Base-by-base conservation (phyloP, 2,329 filamentous ascomycete species). In the Raffaelea arxii region DNA sequence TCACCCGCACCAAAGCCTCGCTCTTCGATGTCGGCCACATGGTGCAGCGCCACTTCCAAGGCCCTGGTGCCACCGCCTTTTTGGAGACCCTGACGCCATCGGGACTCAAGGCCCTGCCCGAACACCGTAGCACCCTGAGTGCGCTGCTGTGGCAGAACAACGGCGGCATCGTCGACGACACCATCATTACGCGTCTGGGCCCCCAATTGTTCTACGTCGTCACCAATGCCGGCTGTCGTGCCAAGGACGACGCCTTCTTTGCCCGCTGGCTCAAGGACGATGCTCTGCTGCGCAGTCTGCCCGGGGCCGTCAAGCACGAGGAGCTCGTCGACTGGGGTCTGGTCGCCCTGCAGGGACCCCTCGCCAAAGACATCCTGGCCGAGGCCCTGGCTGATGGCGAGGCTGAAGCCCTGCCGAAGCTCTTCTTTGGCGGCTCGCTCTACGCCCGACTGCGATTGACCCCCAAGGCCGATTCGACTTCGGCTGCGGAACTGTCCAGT, bases 11-110 rank as follows among this genome's bases (percentile, higher is more conserved):
- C 56, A 85, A 90, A 65, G 85, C 87, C 48, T 95, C 89, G 53
- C 70, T 98, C 53, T 98, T 98, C 61, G 92, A 98, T 65, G 92
- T 97, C 46, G 84, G 84, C 62, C 92, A 97, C 69, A 97, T 97
- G 91, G 89, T 84, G 52, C 90, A 95, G 69, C 89, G 95, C 64
- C 77, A 82, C 54, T 80, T 98, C 61, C 78, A 78, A 44, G 92
- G 92, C 0, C 80, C 87, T 6, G 85, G 85, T 27, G 90, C 87
- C 5, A 75, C 83, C 23, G 77, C 78, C 4, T 92, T 97, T 62
- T 77, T 98, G 30, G 82, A 94, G 70, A 80, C 72, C 54, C 72
- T 98, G 51, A 95, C 90, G 1, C 92, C 92, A 1, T 82, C 83
- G 12, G 79, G 80, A 39, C 71, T 92, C 43, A 71, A 74, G 41